Base-by-base conservation (phyloP, 1,284 basidiomycete genomes). In the Tilletiaria anomala region DNA sequence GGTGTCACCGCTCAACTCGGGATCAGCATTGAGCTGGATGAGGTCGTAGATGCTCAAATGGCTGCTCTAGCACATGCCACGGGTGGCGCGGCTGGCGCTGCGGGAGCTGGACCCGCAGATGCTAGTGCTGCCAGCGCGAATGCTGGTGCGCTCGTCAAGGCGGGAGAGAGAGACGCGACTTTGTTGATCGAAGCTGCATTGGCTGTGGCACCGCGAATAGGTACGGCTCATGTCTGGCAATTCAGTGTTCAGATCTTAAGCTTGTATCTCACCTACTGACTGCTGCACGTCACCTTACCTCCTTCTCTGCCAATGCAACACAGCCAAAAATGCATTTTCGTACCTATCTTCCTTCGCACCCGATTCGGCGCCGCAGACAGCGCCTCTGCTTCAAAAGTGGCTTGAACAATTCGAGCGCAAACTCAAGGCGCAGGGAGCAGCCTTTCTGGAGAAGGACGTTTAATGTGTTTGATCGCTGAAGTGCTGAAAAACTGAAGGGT, bases 331-430 rank as follows among this genome's bases (percentile, higher is more conserved):
- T 37, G 51, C 54, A 2, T 63, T 61, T 43, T 39, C 47, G 5
- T 66, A 62, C 39, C 53, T 66, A 16, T 53, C 53, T 36, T 57
- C 54, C 1, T 66, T 61, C 33, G 60, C 61, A 2, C 62, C 62
- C 2, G 62, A 65, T 32, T 54, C 51, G 16, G 62, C 61, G 4
- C 60, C 57, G 5, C 63, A 66, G 43, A 57, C 63, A 2, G 58
- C 55, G 2, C 59, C 63, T 3, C 42, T 64, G 2, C 41, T 66
- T 5, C 56, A 62, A 35, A 60, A 58, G 32, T 66, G 63, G 63
- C 45, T 66, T n/a, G 55, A 66, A 37, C 53, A 58, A 39, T 55
- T 65, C 39, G 51, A 64, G 39, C 45, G 58, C 32, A 65, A 65
- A 38, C 47, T 65, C 12, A 44, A 49, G 16, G 37, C 54, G 3